Evolutionary conservation across 2,329 filamentous ascomycete genomes (phyloP), one percentile per base, ranked within the genome.

Genomic region (Bipolaris zeicola): DNA sequence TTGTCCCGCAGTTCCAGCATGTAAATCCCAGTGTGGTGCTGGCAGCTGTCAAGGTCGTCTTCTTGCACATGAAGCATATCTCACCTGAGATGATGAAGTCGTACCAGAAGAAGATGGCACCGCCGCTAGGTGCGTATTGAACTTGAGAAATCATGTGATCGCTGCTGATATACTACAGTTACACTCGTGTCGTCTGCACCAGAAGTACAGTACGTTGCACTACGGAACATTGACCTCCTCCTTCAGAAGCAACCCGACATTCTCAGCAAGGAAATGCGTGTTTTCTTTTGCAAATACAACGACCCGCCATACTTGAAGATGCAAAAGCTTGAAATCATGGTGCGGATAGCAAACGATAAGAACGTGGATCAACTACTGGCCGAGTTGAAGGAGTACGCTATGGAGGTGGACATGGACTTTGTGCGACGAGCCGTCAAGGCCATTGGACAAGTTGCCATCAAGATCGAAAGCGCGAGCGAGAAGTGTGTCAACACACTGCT

Each of bases 261-360:
- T 53, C 83, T 99, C 8, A 96, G 91, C 82, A 98, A 98, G 77
- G 95, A 99, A 77, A 87, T 99, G 70, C 87, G 95, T 42, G 95
- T 99, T 7, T 99, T 99, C 81, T 99, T 99, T 81, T 99, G 95
- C 88, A 99, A 99, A 80, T 99, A 99, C 81, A 98, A 98, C 74
- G 95, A 99, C 68, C 94, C 95, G 1, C 92, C 92, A 20, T 99
- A 99, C 75, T 88, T 99, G 69, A 99, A 99, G 78, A 87, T 99
- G 58, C 90, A 96, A 74, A 99, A 99, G 75, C 85, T 99, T 47
- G 95, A 99, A 75, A 98, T 98, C 62, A 98, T 99, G 95, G 94
- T 99, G 45, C 89, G 95, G 76, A 98, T 99, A 87, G 92, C 94
- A 59, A 98, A 97, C 78, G 93, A 97, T 67, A 90, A 89, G 73